phyloP scores from a whole-genome alignment of 2,329 filamentous ascomycete genomes.

The Acrocalymma vagum region DNA sequence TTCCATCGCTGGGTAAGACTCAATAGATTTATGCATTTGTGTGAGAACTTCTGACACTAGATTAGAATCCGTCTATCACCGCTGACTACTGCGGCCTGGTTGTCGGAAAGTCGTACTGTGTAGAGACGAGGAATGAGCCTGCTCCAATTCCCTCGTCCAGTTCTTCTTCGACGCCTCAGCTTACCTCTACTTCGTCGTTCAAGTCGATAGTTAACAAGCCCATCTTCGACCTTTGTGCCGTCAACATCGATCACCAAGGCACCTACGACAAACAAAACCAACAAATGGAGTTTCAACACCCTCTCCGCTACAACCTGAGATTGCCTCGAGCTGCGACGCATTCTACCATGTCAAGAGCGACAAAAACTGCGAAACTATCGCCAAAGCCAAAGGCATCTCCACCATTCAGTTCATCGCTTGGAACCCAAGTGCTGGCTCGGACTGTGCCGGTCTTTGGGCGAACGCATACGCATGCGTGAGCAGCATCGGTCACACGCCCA shows the following conservation, averaged over 20 bases:
- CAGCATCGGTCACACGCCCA: conserved; percentile 14
- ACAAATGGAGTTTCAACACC: conserved; percentile 19
- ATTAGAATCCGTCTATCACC: conserved; percentile 10
- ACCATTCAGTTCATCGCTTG: conserved; percentile 13
- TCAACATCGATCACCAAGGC: background rate
- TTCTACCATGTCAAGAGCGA: conserved; percentile 13
- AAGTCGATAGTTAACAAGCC: too few relatives aligned
- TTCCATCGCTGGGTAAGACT: conserved; percentile 12
- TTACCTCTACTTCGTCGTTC: conserved; percentile 1
- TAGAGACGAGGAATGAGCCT: conserved; percentile 8
- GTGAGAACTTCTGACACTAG: background rate
- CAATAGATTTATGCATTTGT: background rate
- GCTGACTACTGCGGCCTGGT: conserved; percentile 3
- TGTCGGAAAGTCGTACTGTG: conserved; percentile 11
- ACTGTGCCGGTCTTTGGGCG: conserved; percentile 12
- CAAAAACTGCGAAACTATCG: conserved; percentile 13
- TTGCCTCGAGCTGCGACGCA: conserved; percentile 14
- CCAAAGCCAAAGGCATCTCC: conserved; percentile 10
- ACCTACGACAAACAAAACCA: background rate
- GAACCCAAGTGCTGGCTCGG: conserved; percentile 12
- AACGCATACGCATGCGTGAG: conserved; percentile 18
- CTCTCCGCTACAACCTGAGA: conserved; percentile 10
- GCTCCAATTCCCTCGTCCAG: conserved; percentile 2
- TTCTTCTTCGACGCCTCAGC: conserved; percentile 1
- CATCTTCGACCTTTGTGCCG: conserved; percentile 4